Base-by-base conservation (phyloP, 2,329 filamentous ascomycete species). In the Colletotrichum sp. region DNA sequence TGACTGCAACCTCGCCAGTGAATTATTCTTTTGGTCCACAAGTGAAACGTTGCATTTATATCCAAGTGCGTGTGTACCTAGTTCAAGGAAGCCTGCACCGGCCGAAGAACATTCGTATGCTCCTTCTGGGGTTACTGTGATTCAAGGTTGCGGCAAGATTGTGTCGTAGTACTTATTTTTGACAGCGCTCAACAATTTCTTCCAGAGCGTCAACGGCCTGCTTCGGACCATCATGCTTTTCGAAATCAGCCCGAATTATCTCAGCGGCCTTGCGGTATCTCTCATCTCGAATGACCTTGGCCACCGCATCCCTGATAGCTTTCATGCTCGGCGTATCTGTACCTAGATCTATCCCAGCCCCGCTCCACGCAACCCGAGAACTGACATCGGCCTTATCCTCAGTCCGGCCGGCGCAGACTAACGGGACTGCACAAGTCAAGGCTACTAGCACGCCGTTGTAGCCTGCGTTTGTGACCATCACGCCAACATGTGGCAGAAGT, bases 341-440 rank as follows among this genome's bases (percentile, higher is more conserved):
- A 5, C 55, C 61, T 6, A 79, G 69, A 48, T 80, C 78, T 43
- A 80, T 71, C 22, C 78, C 79, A 2, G 77, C 79, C 16, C 78
- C 79, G 5, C 74, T 75, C 78, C 77, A 78, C 10, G 78, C 78
- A 10, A 80, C 79, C 10, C 79, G 69, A 4, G 72, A 74, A 62
- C 78, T 78, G 1, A 76, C 76, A 73, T 88, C 85, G 1, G 81
- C 79, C 67, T 79, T 80, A 43, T 80, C 78, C 69, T 79, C 78
- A 30, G 71, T 73, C 9, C 72, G 71, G 0, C 78, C 78, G 3
- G 79, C 79, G 39, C 78, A 79, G 1, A 80, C 76, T 2, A 80
- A 67, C 18, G 79, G 79, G 0, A 80, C 78, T 25, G 78, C 79
- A 36, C 75, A 76, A 25, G 32, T 58, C n/a, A 80, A 67, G 1